phyloP scores from a whole-genome alignment of 75 land plant genomes.

The Cunninghamia lanceolata region DNA sequence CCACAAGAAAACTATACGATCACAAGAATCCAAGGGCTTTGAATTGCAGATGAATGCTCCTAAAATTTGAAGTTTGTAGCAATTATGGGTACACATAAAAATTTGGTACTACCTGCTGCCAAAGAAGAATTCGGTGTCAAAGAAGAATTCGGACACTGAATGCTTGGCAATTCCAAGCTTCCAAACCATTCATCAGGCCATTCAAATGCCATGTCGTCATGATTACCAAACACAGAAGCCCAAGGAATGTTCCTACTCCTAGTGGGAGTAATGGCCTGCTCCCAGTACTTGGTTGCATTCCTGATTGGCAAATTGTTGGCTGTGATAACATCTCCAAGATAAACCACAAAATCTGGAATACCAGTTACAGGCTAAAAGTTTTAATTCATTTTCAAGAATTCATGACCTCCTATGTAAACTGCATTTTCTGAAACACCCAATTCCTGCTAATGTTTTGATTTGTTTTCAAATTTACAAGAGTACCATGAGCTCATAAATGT shows the following conservation, averaged over 20 bases:
- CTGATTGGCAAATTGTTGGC: slow-evolving; percentile 73
- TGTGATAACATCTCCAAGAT: slow-evolving; percentile 85
- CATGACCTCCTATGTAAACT: not conserved
- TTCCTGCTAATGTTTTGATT: not conserved
- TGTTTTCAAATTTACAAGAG: not conserved
- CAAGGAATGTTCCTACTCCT: slow-evolving; percentile 71
- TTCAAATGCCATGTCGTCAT: slow-evolving; percentile 86
- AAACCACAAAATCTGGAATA: slow-evolving; percentile 82
- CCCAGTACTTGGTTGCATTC: slow-evolving; percentile 88
- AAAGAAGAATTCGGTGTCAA: no score
- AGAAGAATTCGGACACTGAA: slow-evolving; percentile 31
- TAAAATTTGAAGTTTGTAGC: not conserved
- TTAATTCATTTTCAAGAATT: not conserved
- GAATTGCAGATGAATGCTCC: not conserved
- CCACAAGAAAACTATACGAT: not conserved
- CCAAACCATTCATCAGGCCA: slow-evolving; percentile 93
- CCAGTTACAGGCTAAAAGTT: not conserved
- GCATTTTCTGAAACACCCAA: not conserved
- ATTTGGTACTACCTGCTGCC: slow-evolving; percentile 20
- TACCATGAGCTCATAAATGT: not conserved
- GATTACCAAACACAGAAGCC: slow-evolving; percentile 92
- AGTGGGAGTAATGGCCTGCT: slow-evolving; percentile 58
- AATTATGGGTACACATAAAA: not conserved
- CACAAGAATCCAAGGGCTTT: not conserved
- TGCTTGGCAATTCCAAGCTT: slow-evolving; percentile 53